phyloP scores from a whole-genome alignment of 2,329 filamentous ascomycete species.

The Pseudocercospora fuligena region DNA sequence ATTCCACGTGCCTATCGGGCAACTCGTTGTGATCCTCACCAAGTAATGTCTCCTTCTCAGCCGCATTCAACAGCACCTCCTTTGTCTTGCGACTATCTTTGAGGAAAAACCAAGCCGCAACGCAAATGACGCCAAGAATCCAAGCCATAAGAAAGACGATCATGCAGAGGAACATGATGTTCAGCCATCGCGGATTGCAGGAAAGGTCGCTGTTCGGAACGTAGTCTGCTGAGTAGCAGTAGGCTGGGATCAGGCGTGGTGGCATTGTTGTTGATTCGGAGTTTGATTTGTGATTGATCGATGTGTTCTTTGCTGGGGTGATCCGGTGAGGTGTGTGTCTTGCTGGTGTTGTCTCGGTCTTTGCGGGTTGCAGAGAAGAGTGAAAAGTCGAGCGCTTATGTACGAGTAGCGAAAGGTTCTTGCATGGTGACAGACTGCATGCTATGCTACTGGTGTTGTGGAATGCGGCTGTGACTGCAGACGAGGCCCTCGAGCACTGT shows the following conservation, averaged over 20 bases:
- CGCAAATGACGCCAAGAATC: neutral
- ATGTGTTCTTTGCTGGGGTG: too few species aligned
- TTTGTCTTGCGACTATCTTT: neutral
- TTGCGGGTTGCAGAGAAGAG: too few species aligned
- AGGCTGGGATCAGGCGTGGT: neutral
- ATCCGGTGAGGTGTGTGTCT: too few species aligned
- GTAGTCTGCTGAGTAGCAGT: too few species aligned
- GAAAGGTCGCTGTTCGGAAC: neutral
- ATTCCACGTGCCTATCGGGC: too few species aligned
- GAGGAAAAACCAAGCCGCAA: neutral
- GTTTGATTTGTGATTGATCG: neutral
- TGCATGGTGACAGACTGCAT: too few species aligned
- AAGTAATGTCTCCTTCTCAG: neutral
- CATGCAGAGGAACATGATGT: neutral
- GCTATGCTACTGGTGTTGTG: too few species aligned
- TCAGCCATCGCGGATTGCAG: neutral
- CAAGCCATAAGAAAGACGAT: neutral
- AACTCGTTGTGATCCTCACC: neutral
- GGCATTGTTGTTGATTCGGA: neutral
- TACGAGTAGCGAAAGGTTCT: too few species aligned
- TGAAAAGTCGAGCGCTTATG: too few species aligned
- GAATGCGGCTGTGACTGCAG: too few species aligned
- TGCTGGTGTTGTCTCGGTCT: too few species aligned
- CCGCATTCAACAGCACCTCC: neutral
- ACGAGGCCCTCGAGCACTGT: too few species aligned